Evolutionary conservation across 768 basidiomycete species (phyloP).

Genomic region (Tulasnella sp.): DNA sequence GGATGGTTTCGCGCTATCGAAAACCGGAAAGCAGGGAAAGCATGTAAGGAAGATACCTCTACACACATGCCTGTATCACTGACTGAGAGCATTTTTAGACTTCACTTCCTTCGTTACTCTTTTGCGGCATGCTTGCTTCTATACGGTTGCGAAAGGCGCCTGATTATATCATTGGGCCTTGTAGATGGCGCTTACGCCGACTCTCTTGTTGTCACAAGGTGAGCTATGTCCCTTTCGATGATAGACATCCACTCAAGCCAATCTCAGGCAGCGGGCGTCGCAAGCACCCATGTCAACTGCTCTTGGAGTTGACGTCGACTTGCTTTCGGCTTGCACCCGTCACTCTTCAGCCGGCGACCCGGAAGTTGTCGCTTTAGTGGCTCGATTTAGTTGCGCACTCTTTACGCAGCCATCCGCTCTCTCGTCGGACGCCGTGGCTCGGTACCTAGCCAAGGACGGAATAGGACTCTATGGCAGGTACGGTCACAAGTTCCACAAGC

Average conservation of each 20-base stretch:
- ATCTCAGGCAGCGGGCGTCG: neutral
- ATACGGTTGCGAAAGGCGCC: slow-evolving; percentile 55
- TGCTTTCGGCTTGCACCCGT: slow-evolving; percentile 46
- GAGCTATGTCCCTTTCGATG: neutral
- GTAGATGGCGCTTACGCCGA: neutral
- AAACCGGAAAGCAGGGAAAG: neutral
- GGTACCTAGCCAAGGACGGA: slow-evolving; percentile 61
- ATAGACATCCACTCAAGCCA: too few relatives aligned
- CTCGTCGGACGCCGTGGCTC: slow-evolving; percentile 61
- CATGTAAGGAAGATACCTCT: neutral
- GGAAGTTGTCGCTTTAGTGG: slow-evolving; percentile 45
- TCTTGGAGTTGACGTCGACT: slow-evolving; percentile 42
- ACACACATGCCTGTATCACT: neutral
- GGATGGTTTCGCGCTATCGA: slow-evolving; percentile 31
- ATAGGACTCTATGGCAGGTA: slow-evolving; percentile 54
- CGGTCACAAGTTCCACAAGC: slow-evolving; percentile 19
- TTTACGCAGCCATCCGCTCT: slow-evolving; percentile 52
- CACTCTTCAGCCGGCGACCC: slow-evolving; percentile 46
- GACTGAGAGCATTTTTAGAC: slow-evolving; percentile 18
- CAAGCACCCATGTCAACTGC: neutral
- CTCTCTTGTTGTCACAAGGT: neutral
- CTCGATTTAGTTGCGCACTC: slow-evolving; percentile 57
- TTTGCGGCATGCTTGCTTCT: slow-evolving; percentile 53
- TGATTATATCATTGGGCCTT: slow-evolving; percentile 41
- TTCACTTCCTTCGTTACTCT: slow-evolving; percentile 50